These are phyloP conservation scores for Lithospermum erythrorhizon DNA, from an alignment of 257 asterid species.

Conservation along the genomic window DNA sequence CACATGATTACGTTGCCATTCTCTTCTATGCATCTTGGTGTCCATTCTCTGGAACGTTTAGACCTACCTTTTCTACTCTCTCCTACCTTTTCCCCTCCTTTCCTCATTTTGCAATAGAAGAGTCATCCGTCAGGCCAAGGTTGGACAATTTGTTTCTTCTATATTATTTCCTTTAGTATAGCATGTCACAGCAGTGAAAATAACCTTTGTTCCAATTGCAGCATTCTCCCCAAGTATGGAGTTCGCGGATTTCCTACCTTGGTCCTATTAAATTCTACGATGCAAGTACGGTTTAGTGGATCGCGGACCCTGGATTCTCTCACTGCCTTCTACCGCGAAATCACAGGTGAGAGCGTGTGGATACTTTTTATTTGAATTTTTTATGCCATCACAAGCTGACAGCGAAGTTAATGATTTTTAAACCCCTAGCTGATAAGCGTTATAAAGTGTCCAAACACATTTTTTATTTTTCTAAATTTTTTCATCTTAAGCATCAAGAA, in stretches of 20 bases:
- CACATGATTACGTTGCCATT: conserved; percentile 57
- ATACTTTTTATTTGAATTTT: neutral
- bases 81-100: conserved; percentile 74
- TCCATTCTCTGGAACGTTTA: conserved; percentile 69
- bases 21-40: conserved; percentile 97
- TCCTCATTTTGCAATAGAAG: conserved; percentile 90
- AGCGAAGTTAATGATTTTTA: too few species aligned
- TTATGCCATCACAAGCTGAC: neutral
- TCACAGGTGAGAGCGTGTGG: conserved; percentile 50
- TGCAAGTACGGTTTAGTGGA: conserved; percentile 68
- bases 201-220: conserved; percentile 27
- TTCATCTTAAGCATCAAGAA: too few species aligned
- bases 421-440: too few species aligned
- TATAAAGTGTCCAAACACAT: too few species aligned
- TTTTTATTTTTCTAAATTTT: too few species aligned
- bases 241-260: conserved; percentile 87
- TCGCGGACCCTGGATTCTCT: conserved; percentile 79
- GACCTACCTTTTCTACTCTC: conserved; percentile 55
- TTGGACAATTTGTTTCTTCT: conserved; percentile 22
- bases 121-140: conserved; percentile 92
- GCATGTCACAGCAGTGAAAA: conserved; percentile 11
- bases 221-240: conserved; percentile 90
- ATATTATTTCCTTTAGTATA: conserved; percentile 5
- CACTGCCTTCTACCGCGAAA: conserved; percentile 48
- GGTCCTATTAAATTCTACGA: conserved; percentile 73